These are phyloP conservation scores for Botrytis sinoallii DNA, from an alignment of 2,329 filamentous ascomycete genomes.

Conservation along the genomic window DNA sequence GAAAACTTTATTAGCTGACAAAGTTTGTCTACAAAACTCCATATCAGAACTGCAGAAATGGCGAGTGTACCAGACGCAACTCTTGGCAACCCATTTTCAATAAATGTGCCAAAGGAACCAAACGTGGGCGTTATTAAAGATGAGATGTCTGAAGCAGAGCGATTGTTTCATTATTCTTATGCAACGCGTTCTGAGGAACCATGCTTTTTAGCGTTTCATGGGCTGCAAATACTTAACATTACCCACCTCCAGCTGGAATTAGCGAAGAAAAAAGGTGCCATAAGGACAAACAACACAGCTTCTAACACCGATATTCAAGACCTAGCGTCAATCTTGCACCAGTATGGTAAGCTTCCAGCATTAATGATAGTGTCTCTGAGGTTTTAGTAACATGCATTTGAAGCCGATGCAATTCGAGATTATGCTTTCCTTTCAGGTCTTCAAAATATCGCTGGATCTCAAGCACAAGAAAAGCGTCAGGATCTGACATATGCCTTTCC, in stretches of 20 bases:
- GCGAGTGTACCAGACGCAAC: too few species aligned
- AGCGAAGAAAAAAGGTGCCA: neutral
- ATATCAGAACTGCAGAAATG: too few species aligned
- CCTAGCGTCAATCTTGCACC: neutral
- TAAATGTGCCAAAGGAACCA: neutral
- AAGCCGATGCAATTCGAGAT: neutral
- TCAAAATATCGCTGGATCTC: neutral
- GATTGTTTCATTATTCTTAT: neutral
- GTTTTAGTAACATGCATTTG: too few species aligned
- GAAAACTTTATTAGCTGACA: too few species aligned
- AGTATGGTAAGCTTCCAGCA: neutral
- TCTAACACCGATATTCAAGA: neutral
- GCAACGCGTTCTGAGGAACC: neutral
- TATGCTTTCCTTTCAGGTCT: neutral
- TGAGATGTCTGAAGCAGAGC: neutral
- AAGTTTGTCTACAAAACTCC: too few species aligned
- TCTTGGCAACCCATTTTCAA: too few species aligned
- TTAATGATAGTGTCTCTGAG: too few species aligned
- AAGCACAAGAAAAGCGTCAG: neutral
- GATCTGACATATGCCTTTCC: neutral
- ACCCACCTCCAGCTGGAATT: neutral
- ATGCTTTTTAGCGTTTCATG: neutral
- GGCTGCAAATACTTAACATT: neutral
- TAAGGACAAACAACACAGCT: neutral
- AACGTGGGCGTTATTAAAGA: neutral